These are phyloP conservation scores for Phaeophleospora eucalypticola DNA, from an alignment of 2,329 filamentous ascomycete species.

Conservation along the genomic window DNA sequence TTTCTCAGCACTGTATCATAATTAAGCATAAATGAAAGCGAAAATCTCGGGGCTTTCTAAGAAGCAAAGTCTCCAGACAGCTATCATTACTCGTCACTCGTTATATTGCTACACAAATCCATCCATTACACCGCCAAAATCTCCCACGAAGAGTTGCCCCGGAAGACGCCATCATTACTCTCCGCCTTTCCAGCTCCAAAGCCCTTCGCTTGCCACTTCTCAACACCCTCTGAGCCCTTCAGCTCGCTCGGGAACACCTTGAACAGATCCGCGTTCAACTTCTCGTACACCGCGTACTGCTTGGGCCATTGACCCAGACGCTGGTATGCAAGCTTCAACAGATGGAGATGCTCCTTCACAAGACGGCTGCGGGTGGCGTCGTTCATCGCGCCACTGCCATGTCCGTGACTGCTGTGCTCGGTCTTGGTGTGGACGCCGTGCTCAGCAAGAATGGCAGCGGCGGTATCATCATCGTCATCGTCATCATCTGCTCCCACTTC, in stretches of 20 bases:
- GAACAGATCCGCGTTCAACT: constrained; percentile 45
- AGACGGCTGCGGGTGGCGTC: constrained; percentile 28
- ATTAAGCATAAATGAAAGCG: no score
- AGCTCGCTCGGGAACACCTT: constrained; percentile 38
- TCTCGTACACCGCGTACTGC: constrained; percentile 46
- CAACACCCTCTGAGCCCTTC: constrained; percentile 42
- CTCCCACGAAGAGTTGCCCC: constrained; percentile 32
- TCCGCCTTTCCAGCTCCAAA: constrained; percentile 48
- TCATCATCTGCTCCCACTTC: constrained; percentile 33
- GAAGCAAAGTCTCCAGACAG: no score
- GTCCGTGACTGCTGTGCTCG: not conserved
- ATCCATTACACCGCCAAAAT: no score
- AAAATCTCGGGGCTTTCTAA: no score
- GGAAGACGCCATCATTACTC: constrained; percentile 35
- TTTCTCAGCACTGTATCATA: no score
- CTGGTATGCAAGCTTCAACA: constrained; percentile 40
- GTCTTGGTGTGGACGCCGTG: constrained; percentile 2
- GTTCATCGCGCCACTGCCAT: no score
- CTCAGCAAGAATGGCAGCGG: constrained; percentile 35
- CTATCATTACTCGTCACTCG: no score
- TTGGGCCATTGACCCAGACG: constrained; percentile 46
- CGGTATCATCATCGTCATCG: constrained; percentile 36
- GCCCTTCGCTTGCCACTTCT: constrained; percentile 46
- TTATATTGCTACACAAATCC: no score
- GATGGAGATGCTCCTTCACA: constrained; percentile 36